phyloP scores from a whole-genome alignment of 805 yeast genomes.

The Saccharomyces jurei region DNA sequence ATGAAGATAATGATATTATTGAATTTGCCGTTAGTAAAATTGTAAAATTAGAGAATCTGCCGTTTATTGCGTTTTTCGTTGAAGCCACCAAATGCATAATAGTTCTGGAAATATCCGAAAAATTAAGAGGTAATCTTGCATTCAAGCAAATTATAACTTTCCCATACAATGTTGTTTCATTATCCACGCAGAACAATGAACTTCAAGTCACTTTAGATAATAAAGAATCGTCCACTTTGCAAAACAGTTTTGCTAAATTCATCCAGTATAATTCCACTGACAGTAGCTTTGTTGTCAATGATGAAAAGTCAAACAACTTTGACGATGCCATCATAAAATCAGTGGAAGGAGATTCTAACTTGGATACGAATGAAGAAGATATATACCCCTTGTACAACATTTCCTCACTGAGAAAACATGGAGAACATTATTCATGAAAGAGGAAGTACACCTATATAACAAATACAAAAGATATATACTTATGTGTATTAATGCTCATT shows the following conservation, averaged over 20 bases:
- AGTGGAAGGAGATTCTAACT: conserved; percentile 21
- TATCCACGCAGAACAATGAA: conserved; percentile 26
- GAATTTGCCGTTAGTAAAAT: conserved; percentile 49
- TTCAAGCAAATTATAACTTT: conserved; percentile 28
- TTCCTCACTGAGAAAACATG: conserved; percentile 49
- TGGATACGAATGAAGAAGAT: conserved; percentile 32
- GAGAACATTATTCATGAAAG: conserved; percentile 37
- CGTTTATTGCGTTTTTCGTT: conserved; percentile 37
- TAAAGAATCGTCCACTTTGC: conserved; percentile 10
- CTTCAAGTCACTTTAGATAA: conserved; percentile 32
- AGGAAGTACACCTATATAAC: background rate
- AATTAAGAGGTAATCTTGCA: conserved; percentile 13
- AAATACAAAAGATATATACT: background rate
- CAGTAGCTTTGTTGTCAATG: conserved; percentile 18
- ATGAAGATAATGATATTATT: conserved; percentile 37
- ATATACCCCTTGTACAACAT: conserved; percentile 44
- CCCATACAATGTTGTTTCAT: conserved; percentile 25
- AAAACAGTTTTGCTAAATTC: conserved; percentile 13
- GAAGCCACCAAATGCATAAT: conserved; percentile 44
- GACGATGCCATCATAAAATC: conserved; percentile 16
- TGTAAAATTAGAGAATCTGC: conserved; percentile 27
- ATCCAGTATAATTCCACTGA: conserved; percentile 15
- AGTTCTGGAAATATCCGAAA: conserved; percentile 21
- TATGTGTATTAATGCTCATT: background rate
- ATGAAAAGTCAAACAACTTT: conserved; percentile 12